Conservation (phyloP, 2,329 filamentous ascomycete species). For the Epichloe brachyelytri region DNA sequence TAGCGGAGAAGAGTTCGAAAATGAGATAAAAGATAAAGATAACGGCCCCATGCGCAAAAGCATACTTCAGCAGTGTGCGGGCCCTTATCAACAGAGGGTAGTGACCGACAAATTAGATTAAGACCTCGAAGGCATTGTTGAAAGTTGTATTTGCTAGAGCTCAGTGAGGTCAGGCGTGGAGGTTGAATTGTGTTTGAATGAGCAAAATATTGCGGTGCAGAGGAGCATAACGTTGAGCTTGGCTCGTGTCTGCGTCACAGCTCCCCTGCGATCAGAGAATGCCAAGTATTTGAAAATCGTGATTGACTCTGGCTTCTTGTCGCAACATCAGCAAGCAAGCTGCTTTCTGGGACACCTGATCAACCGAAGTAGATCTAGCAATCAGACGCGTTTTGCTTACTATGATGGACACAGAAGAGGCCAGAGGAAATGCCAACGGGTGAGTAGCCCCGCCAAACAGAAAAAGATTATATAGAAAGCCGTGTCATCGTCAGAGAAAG, state of each 20-base stretch:
- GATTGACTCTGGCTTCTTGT: not conserved
- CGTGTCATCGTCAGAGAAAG: slow-evolving; percentile 22
- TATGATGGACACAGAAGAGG: not conserved
- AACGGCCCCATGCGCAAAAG: not conserved
- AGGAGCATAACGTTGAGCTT: not conserved
- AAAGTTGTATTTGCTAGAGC: not conserved
- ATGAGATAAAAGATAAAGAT: not conserved
- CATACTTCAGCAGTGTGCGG: not conserved
- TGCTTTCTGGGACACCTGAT: not conserved
- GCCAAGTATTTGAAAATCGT: not conserved
- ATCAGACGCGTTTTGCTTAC: too few relatives aligned
- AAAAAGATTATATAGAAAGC: slow-evolving; percentile 6
- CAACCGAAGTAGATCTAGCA: not conserved
- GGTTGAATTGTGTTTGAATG: not conserved
- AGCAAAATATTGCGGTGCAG: not conserved
- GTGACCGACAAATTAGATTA: not conserved
- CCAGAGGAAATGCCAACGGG: not conserved
- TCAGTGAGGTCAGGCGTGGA: not conserved
- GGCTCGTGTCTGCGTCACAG: not conserved
- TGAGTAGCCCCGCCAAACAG: not conserved
- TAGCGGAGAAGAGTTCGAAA: not conserved
- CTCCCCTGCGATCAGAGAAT: not conserved
- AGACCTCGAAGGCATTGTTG: not conserved
- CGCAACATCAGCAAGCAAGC: not conserved
- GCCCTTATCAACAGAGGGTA: not conserved